phyloP scores from a whole-genome alignment of 768 basidiomycete species.

The Suillus sp. region DNA sequence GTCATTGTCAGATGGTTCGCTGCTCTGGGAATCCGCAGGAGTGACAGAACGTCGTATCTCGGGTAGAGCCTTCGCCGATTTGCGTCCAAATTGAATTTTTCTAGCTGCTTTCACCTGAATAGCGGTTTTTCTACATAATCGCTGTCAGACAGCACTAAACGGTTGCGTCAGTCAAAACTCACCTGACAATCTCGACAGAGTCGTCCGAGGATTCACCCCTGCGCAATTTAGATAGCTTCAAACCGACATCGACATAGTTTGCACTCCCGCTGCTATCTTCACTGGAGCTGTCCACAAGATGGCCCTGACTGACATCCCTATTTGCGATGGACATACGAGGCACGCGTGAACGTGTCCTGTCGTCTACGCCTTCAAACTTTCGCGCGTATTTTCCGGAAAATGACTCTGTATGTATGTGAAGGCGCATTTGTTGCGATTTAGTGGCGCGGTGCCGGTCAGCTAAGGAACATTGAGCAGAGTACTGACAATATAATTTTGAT shows the following conservation, averaged over 20 bases:
- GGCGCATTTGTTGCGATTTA: not conserved
- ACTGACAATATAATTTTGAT: not conserved
- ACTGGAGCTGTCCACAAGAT: not conserved
- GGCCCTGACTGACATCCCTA: not conserved
- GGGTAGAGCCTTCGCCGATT: conserved; percentile 14
- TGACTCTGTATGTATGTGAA: not conserved
- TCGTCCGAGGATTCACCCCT: not conserved
- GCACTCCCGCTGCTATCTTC: not conserved
- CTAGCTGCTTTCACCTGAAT: conserved; percentile 20
- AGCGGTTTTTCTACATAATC: not conserved
- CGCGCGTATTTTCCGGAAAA: not conserved
- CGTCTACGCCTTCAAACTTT: not conserved
- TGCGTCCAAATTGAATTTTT: conserved; percentile 17
- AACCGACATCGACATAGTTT: not conserved
- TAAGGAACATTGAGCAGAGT: not conserved
- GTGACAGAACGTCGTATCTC: not conserved
- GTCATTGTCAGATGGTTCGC: conserved; percentile 5
- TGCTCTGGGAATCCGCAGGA: not conserved
- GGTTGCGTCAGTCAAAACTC: not conserved
- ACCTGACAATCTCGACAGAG: not conserved
- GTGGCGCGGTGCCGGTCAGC: not conserved
- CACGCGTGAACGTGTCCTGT: not conserved
- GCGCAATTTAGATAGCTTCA: not conserved
- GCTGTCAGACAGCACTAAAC: not conserved
- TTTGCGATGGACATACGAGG: conserved; percentile 7